Evolutionary conservation across 805 yeast genomes (phyloP), one percentile per base, ranked within the genome.

Genomic region (Zygoascus bituminiphila): DNA sequence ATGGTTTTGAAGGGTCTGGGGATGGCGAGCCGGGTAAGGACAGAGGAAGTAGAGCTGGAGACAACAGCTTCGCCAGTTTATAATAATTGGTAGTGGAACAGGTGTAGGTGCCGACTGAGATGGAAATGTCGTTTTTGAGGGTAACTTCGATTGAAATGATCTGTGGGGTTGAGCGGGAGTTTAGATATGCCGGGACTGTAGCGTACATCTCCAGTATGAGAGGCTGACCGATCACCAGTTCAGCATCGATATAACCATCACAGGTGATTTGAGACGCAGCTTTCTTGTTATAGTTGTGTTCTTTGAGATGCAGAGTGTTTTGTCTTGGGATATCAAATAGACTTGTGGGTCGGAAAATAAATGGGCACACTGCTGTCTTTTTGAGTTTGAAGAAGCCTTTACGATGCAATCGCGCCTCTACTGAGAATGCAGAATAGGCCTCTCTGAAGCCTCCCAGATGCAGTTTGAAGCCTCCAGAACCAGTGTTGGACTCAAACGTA

Each of bases 41-140:
- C 8, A 19, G 21, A 14, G 17, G 2, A 22, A 22, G 10, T 8
- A 23, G 31, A 14, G 14, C n/a, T 14, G 25, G 15, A 9, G 19
- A 10, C 5, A 20, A 14, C 4, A 25, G n/a, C n/a, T 22, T 15
- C 4, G 33, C 44, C 33, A 41, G 35, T n/a, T 25, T 23, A 25
- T 41, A 26, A 15, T 41, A 22, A 17, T 41, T 41, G 20, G 44
- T 41, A 24, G 44, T 41, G 25, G 35, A 24, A 14, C 31, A 22
- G 3, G 19, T 9, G 20, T 23, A 22, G 44, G n/a, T 41, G 19
- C 31, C 25, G 3, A 26, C 33, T n/a, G 44, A 25, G 44, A 41
- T 41, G 14, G 33, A n/a, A 24, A 41, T 41, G 35, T 41, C 44
- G 14, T 41, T 41, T 23, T 41, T 41, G 10, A 41, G 35, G n/a